These are phyloP conservation scores for Nannochloris sp. DNA, from an alignment of 139 green algal species.

Conservation along the genomic window DNA sequence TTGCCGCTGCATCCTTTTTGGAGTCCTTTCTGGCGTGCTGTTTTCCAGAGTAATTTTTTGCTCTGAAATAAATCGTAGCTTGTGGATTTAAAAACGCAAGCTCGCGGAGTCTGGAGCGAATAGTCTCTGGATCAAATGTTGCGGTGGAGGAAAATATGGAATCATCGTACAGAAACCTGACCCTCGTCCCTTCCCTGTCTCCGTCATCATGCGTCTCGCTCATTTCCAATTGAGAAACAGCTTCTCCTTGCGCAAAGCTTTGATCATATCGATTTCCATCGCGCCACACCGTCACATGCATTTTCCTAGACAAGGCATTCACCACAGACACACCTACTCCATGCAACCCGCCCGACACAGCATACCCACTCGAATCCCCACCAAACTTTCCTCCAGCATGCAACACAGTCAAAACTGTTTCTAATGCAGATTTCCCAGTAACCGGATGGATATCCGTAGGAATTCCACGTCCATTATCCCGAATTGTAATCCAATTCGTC, in stretches of 20 bases:
- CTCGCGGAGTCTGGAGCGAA: conserved; percentile 76
- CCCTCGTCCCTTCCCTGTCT: conserved; percentile 43
- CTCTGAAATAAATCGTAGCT: conserved; percentile 52
- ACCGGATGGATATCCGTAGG: conserved; percentile 80
- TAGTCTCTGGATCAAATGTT: conserved; percentile 69
- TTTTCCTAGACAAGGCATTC: conserved; percentile 81
- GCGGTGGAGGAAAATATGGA: conserved; percentile 57
- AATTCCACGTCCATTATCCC: conserved; percentile 89
- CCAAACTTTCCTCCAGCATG: conserved; percentile 99
- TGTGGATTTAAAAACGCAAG: conserved; percentile 90
- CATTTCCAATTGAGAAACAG: conserved; percentile 14
- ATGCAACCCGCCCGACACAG: conserved; percentile 86
- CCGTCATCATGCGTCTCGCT: conserved; percentile 14
- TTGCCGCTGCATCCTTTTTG: not conserved
- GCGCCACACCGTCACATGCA: conserved; percentile 70
- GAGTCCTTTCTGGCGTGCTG: not conserved
- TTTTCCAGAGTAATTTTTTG: conserved; percentile 1
- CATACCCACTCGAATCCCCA: conserved; percentile 65
- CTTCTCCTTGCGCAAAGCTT: conserved; percentile 52
- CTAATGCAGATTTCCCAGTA: conserved; percentile 74
- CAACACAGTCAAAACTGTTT: conserved; percentile 82
- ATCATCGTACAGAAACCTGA: conserved; percentile 80
- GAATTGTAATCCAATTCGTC: conserved; percentile 63
- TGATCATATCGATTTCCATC: conserved; percentile 54
- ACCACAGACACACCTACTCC: conserved; percentile 94